Base-by-base conservation (phyloP, 768 basidiomycete species). In the Lyophyllum semitale region DNA sequence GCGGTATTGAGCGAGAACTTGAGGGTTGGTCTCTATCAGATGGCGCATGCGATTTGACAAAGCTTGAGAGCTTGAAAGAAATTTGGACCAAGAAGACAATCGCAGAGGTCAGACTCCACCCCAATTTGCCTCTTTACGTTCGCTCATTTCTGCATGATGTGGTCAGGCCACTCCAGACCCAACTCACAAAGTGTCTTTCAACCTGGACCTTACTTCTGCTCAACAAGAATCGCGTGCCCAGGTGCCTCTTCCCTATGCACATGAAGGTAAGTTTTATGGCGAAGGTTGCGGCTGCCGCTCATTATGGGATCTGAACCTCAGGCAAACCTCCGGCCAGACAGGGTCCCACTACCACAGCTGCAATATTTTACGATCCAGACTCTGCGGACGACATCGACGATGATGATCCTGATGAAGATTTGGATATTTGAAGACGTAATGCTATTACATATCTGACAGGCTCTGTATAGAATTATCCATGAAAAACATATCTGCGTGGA, bases 371-470 rank as follows among this genome's bases (percentile, higher is more conserved):
- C 59, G 92, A 95, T 61, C 93, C 95, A 8, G 95, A 95, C 67
- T 93, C 91, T 25, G 93, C 90, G 25, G 95, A 97, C 65, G 95
- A 97, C 61, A 83, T 95, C 48, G 95, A 97, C 66, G 95, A 95
- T 51, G 95, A 96, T 52, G 95, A 97, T 75, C 95, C 95, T 20
- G 95, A 97, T 62, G 95, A 96, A 66, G 94, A 96, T 71, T 74
- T 96, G 56, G 91, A 96, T 63, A 89, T 95, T 54, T 94, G 64
- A 67, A 37, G 4, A 15, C 13, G 29, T 44, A 38, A 40, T 18
- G 15, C 23, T 23, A 30, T 30, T 40, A 15, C 2, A 3, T 37
- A 44, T 9, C 13, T 26, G 23, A 26, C 23, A 44, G 13, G 9
- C 15, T 25, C 22, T 18, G 22, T 25, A 42, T 9, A 11, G 6